Evolutionary conservation across 2,329 filamentous ascomycete genomes (phyloP).

Genomic region (Hypoxylon sp.): DNA sequence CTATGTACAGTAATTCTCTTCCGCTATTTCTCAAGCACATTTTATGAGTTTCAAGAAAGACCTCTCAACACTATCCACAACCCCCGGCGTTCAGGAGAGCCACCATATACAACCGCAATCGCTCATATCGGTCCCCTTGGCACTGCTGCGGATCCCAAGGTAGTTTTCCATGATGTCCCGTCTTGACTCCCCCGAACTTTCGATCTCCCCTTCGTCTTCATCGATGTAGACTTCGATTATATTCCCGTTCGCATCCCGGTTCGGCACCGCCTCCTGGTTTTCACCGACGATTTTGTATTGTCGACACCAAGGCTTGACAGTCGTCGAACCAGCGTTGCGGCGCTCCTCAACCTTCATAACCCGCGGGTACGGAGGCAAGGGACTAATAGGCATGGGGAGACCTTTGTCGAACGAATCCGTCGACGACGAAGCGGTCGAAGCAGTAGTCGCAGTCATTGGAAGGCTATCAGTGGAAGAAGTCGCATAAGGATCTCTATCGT

Average conservation of each 20-base stretch:
- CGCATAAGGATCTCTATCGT: constrained; percentile 10
- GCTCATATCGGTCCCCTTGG: constrained; percentile 56
- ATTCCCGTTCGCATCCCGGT: constrained; percentile 55
- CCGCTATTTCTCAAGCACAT: constrained; percentile 16
- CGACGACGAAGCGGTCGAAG: constrained; percentile 14
- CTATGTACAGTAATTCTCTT: constrained; percentile 36
- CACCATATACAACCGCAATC: constrained; percentile 68
- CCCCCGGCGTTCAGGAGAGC: constrained; percentile 54
- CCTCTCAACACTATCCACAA: constrained; percentile 10
- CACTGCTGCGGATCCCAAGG: constrained; percentile 37
- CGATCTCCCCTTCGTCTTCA: constrained; percentile 54
- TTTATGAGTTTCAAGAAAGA: constrained; percentile 11
- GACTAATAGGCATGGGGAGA: constrained; percentile 34
- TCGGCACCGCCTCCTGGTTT: constrained; percentile 54
- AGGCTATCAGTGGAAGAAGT: constrained; percentile 2
- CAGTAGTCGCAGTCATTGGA: constrained; percentile 10
- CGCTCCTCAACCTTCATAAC: constrained; percentile 69
- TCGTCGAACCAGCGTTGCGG: constrained; percentile 54
- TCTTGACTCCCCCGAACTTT: constrained; percentile 13
- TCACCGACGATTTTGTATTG: constrained; percentile 61
- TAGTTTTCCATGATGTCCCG: constrained; percentile 33
- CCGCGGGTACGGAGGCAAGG: constrained; percentile 59
- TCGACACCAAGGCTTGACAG: constrained; percentile 59
- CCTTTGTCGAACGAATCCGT: constrained; percentile 32
- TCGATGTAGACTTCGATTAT: constrained; percentile 59